Base-by-base conservation (phyloP, 2,329 filamentous ascomycete genomes). In the Cladosporium oxysporum region DNA sequence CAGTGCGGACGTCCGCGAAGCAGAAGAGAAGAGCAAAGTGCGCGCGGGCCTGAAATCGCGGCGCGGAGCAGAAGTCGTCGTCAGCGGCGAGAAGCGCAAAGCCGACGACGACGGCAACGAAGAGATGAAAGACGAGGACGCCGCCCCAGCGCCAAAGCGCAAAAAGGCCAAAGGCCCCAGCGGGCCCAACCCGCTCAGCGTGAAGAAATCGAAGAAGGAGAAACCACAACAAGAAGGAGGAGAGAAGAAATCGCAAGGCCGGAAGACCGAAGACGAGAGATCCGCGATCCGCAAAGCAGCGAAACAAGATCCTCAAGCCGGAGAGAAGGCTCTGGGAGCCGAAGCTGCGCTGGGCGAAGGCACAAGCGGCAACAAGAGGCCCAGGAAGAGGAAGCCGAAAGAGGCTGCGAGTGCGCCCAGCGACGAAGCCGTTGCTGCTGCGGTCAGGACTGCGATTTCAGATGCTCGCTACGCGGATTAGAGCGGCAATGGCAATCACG, bases 1-100 rank as follows among this genome's bases (percentile, higher is more conserved):
- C 63, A 91, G 88, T 18, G 85, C 84, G 47, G 83, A 86, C 66
- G 83, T 87, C 57, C 85, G 89, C 67, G 85, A 89, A 61, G 82
- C 82, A 66, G 90, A 91, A 68, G 92, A 95, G 82, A 86, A 84
- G 72, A 84, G 83, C 65, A 96, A 96, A 79, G 91, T 93, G 73
- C 85, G 88, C 69, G 83, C 85, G 21, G 91, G 90, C 57, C 79
- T 93, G 70, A 89, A 72, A 53, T 67, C 68, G 3, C 52, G 70
- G 31, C 59, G 75, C 41, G 71, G 73, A 16, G 66, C 64, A 16
- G 66, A 66, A 14, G 69, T 67, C 33, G 33, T 35, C 33, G 14
- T 11, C 12, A 58, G 62, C 35, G 67, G 70, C 5, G 68, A 71
- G 66, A 77, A 77, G 71, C 68, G 75, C 62, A 77, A 75, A 68